Base-by-base conservation (phyloP, 2,329 filamentous ascomycete genomes). In the Polytolypa hystricis region DNA sequence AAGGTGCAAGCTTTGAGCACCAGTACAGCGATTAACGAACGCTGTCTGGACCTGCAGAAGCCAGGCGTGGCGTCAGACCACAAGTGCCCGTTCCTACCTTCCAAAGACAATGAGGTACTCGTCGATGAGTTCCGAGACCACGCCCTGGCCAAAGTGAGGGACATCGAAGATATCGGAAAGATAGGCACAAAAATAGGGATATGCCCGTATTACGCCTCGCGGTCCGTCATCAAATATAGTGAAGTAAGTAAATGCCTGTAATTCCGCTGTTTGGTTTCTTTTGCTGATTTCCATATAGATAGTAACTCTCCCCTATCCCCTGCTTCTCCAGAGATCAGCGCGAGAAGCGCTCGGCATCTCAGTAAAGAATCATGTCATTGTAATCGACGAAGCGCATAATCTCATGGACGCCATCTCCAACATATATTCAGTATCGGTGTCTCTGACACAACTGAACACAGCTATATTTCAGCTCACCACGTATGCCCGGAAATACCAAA, bases 371-470 rank as follows among this genome's bases (percentile, higher is more conserved):
- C 91, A 93, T 51, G 70, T 98, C 0, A 78, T 98, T n/a, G 82
- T 98, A 17, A 84, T 98, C 32, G 91, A 98, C 48, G 91, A 98
- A 64, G 91, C 91, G 0, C 91, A 98, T 56, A 98, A 98, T 53
- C 74, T 98, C 35, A 94, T 95, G 81, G 87, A 95, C 56, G 86
- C 89, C 0, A 84, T 98, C 30, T 75, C 84, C 11, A 81, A 79
- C 30, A 91, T 94, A 21, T 79, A 95, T 55, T 87, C 87, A 0
- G 76, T 84, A 0, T 76, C 82, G 23, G 71, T 96, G 14, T 75
- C 74, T 2, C 64, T 93, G 3, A 65, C 65, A 17, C 86, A 95
- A 43, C 65, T 96, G 12, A 74, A 74, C 33, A 71, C 73, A 40
- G 84, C 81, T 2, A 73, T 84, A 36, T 70, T 71, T 33, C 86